A percentile compares a stretch with the other conserved stretches of the same genome.
phyloP scores from a whole-genome alignment of 2,329 filamentous ascomycete genomes.

The Diaporthe vexans region DNA sequence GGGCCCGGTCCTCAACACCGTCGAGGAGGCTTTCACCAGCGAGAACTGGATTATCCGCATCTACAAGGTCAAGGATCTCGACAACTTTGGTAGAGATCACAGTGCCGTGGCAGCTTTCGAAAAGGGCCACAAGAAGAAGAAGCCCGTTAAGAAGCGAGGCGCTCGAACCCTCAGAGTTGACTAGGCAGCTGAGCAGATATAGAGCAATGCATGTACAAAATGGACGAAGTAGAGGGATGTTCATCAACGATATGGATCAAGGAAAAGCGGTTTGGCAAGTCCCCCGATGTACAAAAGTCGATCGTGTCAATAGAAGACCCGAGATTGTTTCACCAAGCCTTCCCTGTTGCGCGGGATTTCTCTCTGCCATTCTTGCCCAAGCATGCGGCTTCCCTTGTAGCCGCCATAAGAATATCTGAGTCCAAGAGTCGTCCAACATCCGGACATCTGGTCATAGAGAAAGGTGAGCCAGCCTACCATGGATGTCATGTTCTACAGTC shows the following conservation, averaged over 20 bases:
- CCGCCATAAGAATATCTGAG: background rate
- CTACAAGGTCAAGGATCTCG: slow-evolving; percentile 99
- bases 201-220: slow-evolving; percentile 37
- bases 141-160: slow-evolving; percentile 79
- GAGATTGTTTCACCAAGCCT: slow-evolving; percentile 11
- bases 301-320: slow-evolving; percentile 40
- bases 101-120: slow-evolving; percentile 78
- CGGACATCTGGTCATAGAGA: background rate
- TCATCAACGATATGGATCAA: slow-evolving; percentile 29
- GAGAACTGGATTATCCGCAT: slow-evolving; percentile 99
- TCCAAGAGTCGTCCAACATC: background rate
- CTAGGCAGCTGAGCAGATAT: slow-evolving; percentile 56
- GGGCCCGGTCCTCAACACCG: slow-evolving; percentile 85
- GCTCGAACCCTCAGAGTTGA: slow-evolving; percentile 80
- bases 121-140: slow-evolving; percentile 88
- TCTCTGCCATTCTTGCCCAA: background rate
- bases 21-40: slow-evolving; percentile 98
- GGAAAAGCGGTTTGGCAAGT: slow-evolving; percentile 32
- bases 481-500: background rate
- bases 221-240: slow-evolving; percentile 32
- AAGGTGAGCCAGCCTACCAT: background rate
- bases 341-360: background rate
- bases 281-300: slow-evolving; percentile 41
- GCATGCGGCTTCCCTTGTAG: background rate
- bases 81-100: slow-evolving; percentile 95